phyloP scores from a whole-genome alignment of 2,329 filamentous ascomycete species.

The Aspergillus aculeatinus region DNA sequence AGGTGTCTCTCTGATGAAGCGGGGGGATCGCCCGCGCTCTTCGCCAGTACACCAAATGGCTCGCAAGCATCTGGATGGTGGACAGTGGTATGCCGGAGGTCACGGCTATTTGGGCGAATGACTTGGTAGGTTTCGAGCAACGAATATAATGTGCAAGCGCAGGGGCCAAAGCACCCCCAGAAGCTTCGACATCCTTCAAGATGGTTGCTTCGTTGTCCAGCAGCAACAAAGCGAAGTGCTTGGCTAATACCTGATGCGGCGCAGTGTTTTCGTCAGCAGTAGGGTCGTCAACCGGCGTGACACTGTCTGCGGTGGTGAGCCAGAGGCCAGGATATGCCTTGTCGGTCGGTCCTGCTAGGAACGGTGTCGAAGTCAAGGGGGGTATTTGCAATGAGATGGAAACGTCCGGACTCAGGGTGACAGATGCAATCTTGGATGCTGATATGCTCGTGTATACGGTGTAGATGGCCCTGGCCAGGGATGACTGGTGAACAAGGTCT shows the following conservation, averaged over 20 bases:
- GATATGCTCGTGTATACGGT: constrained; percentile 80
- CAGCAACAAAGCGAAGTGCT: constrained; percentile 82
- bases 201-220: constrained; percentile 81
- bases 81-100: constrained; percentile 66
- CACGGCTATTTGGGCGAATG: constrained; percentile 69
- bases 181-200: constrained; percentile 65
- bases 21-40: constrained; percentile 88
- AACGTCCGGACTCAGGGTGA: constrained; percentile 67
- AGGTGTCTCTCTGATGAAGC: constrained; percentile 83
- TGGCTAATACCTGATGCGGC: constrained; percentile 64
- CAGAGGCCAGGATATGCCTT: constrained; percentile 73
- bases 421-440: constrained; percentile 78
- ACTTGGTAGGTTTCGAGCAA: constrained; percentile 60
- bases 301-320: constrained; percentile 81
- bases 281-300: constrained; percentile 66
- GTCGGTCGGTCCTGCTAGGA: constrained; percentile 68
- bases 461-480: constrained; percentile 77
- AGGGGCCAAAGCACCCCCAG: constrained; percentile 71
- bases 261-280: constrained; percentile 57
- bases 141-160: constrained; percentile 73
- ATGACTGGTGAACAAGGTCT: constrained; percentile 60
- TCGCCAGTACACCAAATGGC: constrained; percentile 94
- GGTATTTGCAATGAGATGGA: constrained; percentile 65
- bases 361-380: constrained; percentile 65
- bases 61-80: constrained; percentile 82